Evolutionary conservation across 257 asterid species (phyloP).

Genomic region (Fraxinus americana): DNA sequence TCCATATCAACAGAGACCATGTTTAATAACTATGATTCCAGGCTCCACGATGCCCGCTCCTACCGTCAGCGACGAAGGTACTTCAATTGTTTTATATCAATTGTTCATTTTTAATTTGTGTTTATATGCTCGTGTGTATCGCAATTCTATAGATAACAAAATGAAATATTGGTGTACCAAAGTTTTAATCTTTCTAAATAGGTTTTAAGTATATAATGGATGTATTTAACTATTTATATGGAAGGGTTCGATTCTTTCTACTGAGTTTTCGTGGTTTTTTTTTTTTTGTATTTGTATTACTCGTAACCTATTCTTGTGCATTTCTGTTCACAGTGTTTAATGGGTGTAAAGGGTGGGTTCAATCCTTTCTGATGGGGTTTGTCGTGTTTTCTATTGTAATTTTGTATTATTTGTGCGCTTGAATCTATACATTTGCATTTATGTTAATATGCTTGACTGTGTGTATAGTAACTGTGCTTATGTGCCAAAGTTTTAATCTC

Average conservation of each 20-base stretch:
- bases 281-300: neutral
- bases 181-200: neutral
- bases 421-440: neutral
- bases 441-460: slow-evolving; percentile 11
- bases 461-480: neutral
- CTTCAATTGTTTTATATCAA: neutral
- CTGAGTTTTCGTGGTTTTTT: neutral
- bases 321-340: slow-evolving; percentile 9
- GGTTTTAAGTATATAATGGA: neutral
- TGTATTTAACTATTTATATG: too few species aligned
- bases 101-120: neutral
- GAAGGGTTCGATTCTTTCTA: neutral
- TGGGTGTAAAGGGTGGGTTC: neutral
- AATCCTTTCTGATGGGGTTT: neutral
- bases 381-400: neutral
- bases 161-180: neutral
- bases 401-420: neutral
- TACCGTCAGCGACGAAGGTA: slow-evolving; percentile 93
- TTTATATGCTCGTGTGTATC: neutral
- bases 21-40: slow-evolving; percentile 63
- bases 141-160: neutral
- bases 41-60: slow-evolving; percentile 66
- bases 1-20: slow-evolving; percentile 34
- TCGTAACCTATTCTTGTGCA: neutral
- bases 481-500: neutral